A percentile compares a stretch with the other conserved stretches of the same genome.
Conservation (phyloP, 257 asterid genomes). For the Nicotiana attenuata region DNA sequence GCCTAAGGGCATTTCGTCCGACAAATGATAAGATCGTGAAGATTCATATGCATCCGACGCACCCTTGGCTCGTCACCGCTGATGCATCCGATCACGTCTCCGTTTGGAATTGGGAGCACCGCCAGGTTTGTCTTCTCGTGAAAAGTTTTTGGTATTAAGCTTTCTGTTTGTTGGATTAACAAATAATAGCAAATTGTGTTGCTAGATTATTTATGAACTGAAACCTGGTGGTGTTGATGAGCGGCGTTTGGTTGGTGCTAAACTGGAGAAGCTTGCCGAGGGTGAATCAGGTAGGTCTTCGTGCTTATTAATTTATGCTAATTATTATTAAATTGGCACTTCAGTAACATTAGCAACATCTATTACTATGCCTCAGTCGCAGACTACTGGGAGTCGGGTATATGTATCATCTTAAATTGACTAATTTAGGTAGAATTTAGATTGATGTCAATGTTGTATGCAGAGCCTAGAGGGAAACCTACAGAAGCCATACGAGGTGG, state of each 20-base stretch:
- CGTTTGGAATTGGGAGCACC: slow-evolving; percentile 99
- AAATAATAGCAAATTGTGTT: not conserved
- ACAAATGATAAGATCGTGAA: slow-evolving; percentile 91
- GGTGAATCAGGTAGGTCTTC: slow-evolving; percentile 69
- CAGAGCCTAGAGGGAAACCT: slow-evolving; percentile 86
- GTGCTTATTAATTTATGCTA: not conserved
- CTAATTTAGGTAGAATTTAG: not conserved
- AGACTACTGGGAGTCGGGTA: not conserved
- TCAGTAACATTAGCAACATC: not conserved
- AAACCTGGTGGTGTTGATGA: slow-evolving; percentile 99
- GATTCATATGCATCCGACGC: slow-evolving; percentile 97
- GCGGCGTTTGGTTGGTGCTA: slow-evolving; percentile 98
- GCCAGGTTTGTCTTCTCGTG: slow-evolving; percentile 52
- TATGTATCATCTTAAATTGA: not conserved
- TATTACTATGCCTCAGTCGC: not conserved
- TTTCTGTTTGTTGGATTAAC: not conserved
- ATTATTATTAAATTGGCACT: not conserved
- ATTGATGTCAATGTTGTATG: not conserved
- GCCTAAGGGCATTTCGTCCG: slow-evolving; percentile 90
- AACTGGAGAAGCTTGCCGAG: slow-evolving; percentile 94
- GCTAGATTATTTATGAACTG: slow-evolving; percentile 88
- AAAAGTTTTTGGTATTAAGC: not conserved
- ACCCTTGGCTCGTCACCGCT: slow-evolving; percentile 97
- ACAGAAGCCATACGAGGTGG: slow-evolving; percentile 98
- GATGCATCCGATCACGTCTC: slow-evolving; percentile 99